Evolutionary conservation across 148 eudicot species (phyloP), one percentile per base, ranked within the genome.

Genomic region (Persicaria tinctoria): DNA sequence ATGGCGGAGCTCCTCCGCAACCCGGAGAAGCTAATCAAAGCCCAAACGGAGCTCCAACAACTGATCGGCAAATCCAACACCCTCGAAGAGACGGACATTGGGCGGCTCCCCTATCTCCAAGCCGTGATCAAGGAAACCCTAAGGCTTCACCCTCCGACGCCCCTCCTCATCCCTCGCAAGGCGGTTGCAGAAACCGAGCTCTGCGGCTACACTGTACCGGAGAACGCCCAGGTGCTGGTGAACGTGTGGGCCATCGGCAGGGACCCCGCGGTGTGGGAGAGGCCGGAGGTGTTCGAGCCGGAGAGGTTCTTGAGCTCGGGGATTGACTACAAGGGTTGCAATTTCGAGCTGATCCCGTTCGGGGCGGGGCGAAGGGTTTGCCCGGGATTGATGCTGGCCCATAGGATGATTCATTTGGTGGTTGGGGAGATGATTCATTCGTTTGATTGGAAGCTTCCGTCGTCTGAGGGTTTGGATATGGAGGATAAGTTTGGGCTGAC

Each of bases 181-280:
- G 76, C 55, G 3, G 78, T 74, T 0, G 23, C 80, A 8, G 76
- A 84, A 1, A 72, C 71, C 0, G 48, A 55, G 4, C 45, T 81
- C 0, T 74, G 27, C 11, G 82, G 78, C 6, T 79, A 13, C 17
- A 79, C 78, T 12, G 11, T 84, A 1, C 82, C 82, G 6, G 74
- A 78, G 74, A 75, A 79, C 23, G 77, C 86, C 0, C 86, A 84
- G 68, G 71, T 84, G 13, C 49, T 84, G 18, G 78, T 84, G 1
- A 84, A 84, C 78, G 84, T 75, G 6, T 84, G 84, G 82, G 80
- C 82, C 1, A 84, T 84, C 3, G 86, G 86, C 14, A 70, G 83
- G 60, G 86, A 83, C 45, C 73, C 77, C 1, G 57, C 70, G 8
- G 38, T 73, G 12, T 83, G 83, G 79, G 77, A 68, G 1, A 68